Base-by-base conservation (phyloP, 192 early-diverging fungal genomes). In the Rhizophagus prolifer region DNA sequence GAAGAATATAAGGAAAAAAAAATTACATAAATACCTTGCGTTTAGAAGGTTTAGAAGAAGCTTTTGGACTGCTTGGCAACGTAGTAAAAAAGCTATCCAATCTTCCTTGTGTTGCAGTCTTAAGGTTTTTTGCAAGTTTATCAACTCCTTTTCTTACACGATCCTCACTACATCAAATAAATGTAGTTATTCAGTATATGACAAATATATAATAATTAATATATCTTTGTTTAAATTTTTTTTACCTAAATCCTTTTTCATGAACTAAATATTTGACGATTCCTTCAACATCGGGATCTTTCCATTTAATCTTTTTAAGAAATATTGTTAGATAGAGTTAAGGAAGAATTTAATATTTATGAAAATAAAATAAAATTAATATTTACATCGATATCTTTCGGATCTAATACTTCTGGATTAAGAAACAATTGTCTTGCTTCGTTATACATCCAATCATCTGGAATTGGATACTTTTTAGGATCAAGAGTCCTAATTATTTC, bases 161-260 rank as follows among this genome's bases (percentile, higher is more conserved):
- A 38, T 98, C 96, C 84, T 97, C 96, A 78, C 86, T 87, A 67
- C n/a, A 72, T 79, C 58, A 61, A 62, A 41, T 23, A 31, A 71
- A 31, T 2, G 31, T 38, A 38, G 36, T 38, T 8, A 38, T 38
- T 38, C 36, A 38, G 7, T 38, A 38, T 38, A 38, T 8, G 7
- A 6, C 36, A 38, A 38, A 38, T 38, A 38, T 8, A 38, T 38
- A 38, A 6, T 38, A 25, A 23, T 19, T 8, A 63, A 30, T 63
- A 2, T 26, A 63, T 14, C 9, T 12, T 62, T 62, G 7, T 28
- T 26, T 3, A n/a, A 63, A 63, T 26, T 41, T 41, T n/a, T 75
- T 79, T 77, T 78, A 93, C 92, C 83, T 94, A 86, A 99, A 99
- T 72, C 93, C 94, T 86, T 97, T 99, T 78, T 99, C 95, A n/a